Base-by-base conservation (phyloP, 2,329 filamentous ascomycete genomes). In the Hysterium pulicare region DNA sequence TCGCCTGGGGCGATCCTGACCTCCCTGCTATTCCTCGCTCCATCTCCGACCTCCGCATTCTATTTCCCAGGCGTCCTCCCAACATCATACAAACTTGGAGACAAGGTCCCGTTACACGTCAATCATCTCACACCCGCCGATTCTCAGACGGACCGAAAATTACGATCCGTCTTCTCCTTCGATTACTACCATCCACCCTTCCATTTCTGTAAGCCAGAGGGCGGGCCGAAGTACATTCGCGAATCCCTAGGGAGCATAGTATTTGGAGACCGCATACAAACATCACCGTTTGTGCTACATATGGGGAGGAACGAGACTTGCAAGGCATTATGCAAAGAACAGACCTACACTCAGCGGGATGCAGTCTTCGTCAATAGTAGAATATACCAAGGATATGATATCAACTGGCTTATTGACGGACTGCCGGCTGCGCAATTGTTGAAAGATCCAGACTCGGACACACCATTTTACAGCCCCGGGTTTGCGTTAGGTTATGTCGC, bases 11-110 rank as follows among this genome's bases (percentile, higher is more conserved):
- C 61, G 8, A 38, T 64, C 16, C 51, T 68, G 30, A 47, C 69
- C 64, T 11, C 76, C 15, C 50, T 68, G 16, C 47, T 69, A 32
- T 55, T 61, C 42, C 47, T 69, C 47, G 62, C 57, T 11, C 61
- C 68, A 15, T 45, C 52, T 9, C 59, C 59, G 21, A 49, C 59
- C 5, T 57, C 82, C 2, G 88, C 89, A 42, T 98, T 97, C 74
- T 98, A 98, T 72, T 86, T 98, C 31, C 93, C 91, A 28, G 93
- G 93, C 55, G 90, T 96, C 56, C 90, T 91, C 52, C 93, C 93
- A 17, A 94, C 89, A 33, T 91, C 91, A 43, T 98, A 98, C 74
- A 82, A 87, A 58, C 72, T 75, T 40, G 86, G 83, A 61, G 87
- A 93, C 57, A 72, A 72, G 20, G 93, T 98, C 19, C 88, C 90